Conservation (phyloP, 345 rosid species). For the Clarkia xantiana region DNA sequence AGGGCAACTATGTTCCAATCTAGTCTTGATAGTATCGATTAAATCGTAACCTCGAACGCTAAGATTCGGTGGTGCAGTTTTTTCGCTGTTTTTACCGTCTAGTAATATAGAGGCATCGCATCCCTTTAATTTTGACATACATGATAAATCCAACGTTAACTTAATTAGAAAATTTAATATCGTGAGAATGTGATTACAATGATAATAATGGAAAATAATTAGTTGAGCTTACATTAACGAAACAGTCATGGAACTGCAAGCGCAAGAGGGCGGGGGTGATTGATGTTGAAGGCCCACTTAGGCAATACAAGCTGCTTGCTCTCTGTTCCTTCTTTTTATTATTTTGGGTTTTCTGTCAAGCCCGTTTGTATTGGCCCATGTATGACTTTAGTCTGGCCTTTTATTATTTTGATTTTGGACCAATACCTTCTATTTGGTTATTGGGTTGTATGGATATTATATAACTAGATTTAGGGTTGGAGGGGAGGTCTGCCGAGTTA, state of each 20-base stretch:
- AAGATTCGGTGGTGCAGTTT: conserved; percentile 22
- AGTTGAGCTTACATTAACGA: conserved; percentile 23
- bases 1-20: conserved; percentile 28
- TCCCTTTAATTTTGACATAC: conserved; percentile 15
- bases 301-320: no score
- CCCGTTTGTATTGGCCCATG: no score
- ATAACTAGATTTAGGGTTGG: no score
- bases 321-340: no score
- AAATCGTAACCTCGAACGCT: conserved; percentile 24
- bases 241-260: conserved; percentile 37
- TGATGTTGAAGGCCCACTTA: neutral
- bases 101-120: conserved; percentile 33
- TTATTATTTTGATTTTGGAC: no score
- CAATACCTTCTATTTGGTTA: no score
- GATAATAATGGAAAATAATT: neutral
- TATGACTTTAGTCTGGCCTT: no score
- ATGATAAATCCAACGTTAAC: neutral
- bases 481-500: no score
- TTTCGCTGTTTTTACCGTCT: conserved; percentile 18
- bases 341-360: no score
- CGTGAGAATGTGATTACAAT: no score
- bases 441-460: no score
- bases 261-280: conserved; percentile 31
- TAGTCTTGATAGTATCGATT: conserved; percentile 22
- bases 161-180: no score